Evolutionary conservation across 2,329 filamentous ascomycete species (phyloP), one percentile per base, ranked within the genome.

Genomic region (Penicillium hordei): DNA sequence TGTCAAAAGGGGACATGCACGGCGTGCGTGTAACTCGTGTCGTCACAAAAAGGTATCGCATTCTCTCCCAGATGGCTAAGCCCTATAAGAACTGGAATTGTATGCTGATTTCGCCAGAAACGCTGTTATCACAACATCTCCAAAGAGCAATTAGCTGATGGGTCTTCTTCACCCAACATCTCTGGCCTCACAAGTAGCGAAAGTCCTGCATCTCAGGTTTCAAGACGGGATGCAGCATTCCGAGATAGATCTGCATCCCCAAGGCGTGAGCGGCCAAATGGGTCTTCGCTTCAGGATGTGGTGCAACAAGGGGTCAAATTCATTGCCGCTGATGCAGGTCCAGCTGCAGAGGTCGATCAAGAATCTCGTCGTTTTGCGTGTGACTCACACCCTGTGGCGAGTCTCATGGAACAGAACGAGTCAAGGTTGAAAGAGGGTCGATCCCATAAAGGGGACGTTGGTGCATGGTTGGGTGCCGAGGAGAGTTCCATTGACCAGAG

Each of bases 331-430:
- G 25, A n/a, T 19, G 19, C 27, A 39, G 21, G 27, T 17, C 6
- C 17, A 23, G 6, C 13, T 17, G 15, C 34, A 17, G 48, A 52
- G 2, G 15, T 17, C 1, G 38, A 50, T 10, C 19, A 48, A 19
- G 53, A 54, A 8, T 31, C 57, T 12, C 52, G 55, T 46, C 64
- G 59, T 4, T 66, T 66, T 48, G 52, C 62, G 5, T 60, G 64
- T 10, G 62, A 66, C 27, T 56, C 62, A 27, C 65, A 65, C 31
- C 64, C 64, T 12, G 52, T 66, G 25, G 57, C 58, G 17, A 56
- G 58, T 7, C 57, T 66, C 17, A 52, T 61, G 9, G 59, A 58
- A 10, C 53, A 62, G 13, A 33, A 54, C 1, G 49, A 52, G 10
- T 55, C 57, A 10, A 52, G 64, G 23, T 39, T 66, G 19, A 40